phyloP scores from a whole-genome alignment of 2,329 filamentous ascomycete species.

The Fusarium protoensiforme region DNA sequence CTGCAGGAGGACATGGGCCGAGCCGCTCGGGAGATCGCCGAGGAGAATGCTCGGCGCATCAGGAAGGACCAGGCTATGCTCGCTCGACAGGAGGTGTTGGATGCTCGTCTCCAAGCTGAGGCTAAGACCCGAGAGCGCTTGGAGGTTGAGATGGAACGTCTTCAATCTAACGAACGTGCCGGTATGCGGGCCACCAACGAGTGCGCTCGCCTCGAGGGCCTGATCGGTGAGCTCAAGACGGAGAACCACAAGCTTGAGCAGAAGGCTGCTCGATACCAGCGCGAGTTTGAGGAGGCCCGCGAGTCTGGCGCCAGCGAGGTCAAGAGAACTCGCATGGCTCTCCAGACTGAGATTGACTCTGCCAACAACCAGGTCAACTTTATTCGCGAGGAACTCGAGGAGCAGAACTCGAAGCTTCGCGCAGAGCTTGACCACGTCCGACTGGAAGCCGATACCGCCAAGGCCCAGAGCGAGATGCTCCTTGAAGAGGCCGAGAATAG shows the following conservation, averaged over 20 bases:
- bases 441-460: slow-evolving; percentile 83
- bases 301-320: slow-evolving; percentile 84
- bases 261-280: slow-evolving; percentile 75
- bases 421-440: slow-evolving; percentile 80
- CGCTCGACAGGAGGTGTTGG: slow-evolving; percentile 82
- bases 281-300: slow-evolving; percentile 85
- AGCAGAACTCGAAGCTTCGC: slow-evolving; percentile 78
- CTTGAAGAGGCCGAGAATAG: slow-evolving; percentile 82
- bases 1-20: slow-evolving; percentile 88
- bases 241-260: slow-evolving; percentile 81
- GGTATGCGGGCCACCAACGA: slow-evolving; percentile 73
- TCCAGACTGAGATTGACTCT: slow-evolving; percentile 84
- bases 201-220: slow-evolving; percentile 67
- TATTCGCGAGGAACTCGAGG: slow-evolving; percentile 83
- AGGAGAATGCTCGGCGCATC: slow-evolving; percentile 83
- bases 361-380: slow-evolving; percentile 89
- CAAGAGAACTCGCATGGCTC: slow-evolving; percentile 79
- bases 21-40: slow-evolving; percentile 81
- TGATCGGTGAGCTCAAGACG: slow-evolving; percentile 67
- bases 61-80: slow-evolving; percentile 83
- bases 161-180: slow-evolving; percentile 72
- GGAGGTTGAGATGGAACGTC: slow-evolving; percentile 72
- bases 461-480: slow-evolving; percentile 84
- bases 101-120: slow-evolving; percentile 80
- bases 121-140: slow-evolving; percentile 75